phyloP scores from a whole-genome alignment of 2,329 filamentous ascomycete species.

The Lachnellula occidentalis region DNA sequence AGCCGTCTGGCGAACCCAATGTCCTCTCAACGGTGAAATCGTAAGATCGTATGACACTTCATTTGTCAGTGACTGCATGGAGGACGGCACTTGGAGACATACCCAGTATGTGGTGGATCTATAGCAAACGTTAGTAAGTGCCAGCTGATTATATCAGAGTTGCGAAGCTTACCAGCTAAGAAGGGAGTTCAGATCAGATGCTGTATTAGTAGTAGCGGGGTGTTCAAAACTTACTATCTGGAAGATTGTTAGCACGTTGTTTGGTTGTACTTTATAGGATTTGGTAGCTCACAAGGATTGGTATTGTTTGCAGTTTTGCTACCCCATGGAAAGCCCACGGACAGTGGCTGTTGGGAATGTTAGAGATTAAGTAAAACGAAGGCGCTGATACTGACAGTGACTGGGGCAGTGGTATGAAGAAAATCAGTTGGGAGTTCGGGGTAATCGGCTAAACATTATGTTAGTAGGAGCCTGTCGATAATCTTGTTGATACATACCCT shows the following conservation, averaged over 20 bases:
- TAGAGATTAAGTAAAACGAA: neutral
- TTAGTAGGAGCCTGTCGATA: neutral
- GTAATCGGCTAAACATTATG: neutral
- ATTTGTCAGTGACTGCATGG: neutral
- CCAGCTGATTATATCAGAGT: neutral
- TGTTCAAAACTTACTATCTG: slow-evolving; percentile 9
- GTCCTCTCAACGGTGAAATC: slow-evolving; percentile 23
- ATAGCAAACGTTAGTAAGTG: neutral
- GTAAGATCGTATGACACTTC: slow-evolving; percentile 33
- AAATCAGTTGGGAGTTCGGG: neutral
- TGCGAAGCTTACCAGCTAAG: slow-evolving; percentile 5
- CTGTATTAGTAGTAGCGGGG: neutral
- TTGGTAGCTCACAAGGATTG: slow-evolving; percentile 27
- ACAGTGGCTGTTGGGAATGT: slow-evolving; percentile 31
- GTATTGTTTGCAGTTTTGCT: slow-evolving; percentile 34
- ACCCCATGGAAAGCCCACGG: slow-evolving; percentile 49
- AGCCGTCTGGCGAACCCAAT: slow-evolving; percentile 35
- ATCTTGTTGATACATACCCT: neutral
- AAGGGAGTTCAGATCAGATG: neutral
- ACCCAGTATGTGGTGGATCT: slow-evolving; percentile 13
- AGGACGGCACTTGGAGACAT: neutral
- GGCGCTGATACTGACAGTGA: neutral
- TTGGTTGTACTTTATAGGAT: neutral
- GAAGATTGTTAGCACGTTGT: neutral
- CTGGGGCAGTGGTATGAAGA: neutral